phyloP scores from a whole-genome alignment of 208 protist genomes.

The Leishmania aethiopica region DNA sequence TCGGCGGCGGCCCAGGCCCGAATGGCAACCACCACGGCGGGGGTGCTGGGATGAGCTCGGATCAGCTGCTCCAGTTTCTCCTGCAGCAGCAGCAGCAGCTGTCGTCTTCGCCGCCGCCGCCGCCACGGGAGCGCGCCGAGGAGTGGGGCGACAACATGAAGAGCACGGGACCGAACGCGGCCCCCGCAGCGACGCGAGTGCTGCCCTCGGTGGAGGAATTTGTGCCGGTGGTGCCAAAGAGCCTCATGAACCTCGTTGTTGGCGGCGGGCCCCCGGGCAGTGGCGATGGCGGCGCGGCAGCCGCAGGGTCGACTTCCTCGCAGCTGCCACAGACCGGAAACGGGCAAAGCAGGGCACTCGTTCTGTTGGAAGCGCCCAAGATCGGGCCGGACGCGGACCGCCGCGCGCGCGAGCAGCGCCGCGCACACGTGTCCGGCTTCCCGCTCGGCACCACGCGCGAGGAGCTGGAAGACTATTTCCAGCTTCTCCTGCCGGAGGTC shows the following conservation, averaged over 20 bases:
- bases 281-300: conserved; percentile 5
- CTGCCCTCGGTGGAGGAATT: conserved; percentile 81
- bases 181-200: conserved; percentile 15
- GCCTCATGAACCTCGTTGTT: conserved; percentile 33
- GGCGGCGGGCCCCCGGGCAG: conserved; percentile 1
- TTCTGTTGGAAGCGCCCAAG: conserved; percentile 71
- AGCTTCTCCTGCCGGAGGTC: conserved; percentile 67
- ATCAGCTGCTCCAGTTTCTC: conserved; percentile 31
- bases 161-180: conserved; percentile 1
- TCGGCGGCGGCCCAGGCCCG: neutral
- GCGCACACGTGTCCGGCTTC: conserved; percentile 84
- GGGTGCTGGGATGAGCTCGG: conserved; percentile 19
- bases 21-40: conserved; percentile 6
- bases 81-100: conserved; percentile 25
- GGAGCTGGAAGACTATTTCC: conserved; percentile 75
- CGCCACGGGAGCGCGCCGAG: conserved; percentile 1
- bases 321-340: neutral
- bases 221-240: conserved; percentile 48
- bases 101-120: neutral
- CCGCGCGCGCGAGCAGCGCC: conserved; percentile 68
- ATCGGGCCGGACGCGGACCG: conserved; percentile 67
- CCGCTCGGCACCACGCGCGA: conserved; percentile 55
- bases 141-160: neutral
- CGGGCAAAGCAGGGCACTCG: conserved; percentile 25
- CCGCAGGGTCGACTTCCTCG: neutral